Evolutionary conservation across 75 land plant genomes (phyloP).

Genomic region (Adiantum capillusveneris): DNA sequence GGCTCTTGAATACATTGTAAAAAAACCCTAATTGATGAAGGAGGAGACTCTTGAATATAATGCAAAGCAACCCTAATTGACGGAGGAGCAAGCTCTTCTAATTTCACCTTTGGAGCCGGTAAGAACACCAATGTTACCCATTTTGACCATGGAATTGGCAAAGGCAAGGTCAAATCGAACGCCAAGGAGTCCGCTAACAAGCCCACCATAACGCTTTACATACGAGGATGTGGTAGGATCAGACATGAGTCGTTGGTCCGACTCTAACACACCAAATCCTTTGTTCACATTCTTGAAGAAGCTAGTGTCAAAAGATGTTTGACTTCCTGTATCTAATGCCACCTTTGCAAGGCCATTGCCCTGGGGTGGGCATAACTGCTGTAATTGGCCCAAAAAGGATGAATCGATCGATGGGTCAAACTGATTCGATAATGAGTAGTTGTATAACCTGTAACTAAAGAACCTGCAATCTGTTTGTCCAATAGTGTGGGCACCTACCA

Average conservation of each 20-base stretch:
- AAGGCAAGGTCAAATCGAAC: too few species aligned
- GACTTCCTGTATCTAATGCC: constrained; percentile 35
- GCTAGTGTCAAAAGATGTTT: constrained; percentile 27
- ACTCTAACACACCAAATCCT: constrained; percentile 40
- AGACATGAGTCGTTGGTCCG: constrained; percentile 30
- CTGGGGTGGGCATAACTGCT: constrained; percentile 20
- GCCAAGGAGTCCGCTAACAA: too few species aligned
- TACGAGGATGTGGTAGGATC: constrained; percentile 16
- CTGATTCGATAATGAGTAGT: constrained; percentile 19
- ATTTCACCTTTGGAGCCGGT: too few species aligned
- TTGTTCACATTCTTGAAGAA: constrained; percentile 44
- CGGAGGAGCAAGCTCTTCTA: too few species aligned
- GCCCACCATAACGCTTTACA: constrained; percentile 20
- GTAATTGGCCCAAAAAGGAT: constrained; percentile 15
- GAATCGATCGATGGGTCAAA: constrained; percentile 34
- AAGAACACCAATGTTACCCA: too few species aligned
- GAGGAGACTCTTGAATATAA: too few species aligned
- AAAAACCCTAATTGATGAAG: too few species aligned
- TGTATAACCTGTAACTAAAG: constrained; percentile 26
- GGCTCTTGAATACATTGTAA: too few species aligned
- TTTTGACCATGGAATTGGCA: too few species aligned
- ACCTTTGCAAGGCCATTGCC: constrained; percentile 20
- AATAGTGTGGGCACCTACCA: constrained; percentile 71
- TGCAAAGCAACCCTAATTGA: too few species aligned
- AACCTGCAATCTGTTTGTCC: constrained; percentile 54